Base-by-base conservation (phyloP, 306 rosid genomes). In the Quercus berberidifolia region DNA sequence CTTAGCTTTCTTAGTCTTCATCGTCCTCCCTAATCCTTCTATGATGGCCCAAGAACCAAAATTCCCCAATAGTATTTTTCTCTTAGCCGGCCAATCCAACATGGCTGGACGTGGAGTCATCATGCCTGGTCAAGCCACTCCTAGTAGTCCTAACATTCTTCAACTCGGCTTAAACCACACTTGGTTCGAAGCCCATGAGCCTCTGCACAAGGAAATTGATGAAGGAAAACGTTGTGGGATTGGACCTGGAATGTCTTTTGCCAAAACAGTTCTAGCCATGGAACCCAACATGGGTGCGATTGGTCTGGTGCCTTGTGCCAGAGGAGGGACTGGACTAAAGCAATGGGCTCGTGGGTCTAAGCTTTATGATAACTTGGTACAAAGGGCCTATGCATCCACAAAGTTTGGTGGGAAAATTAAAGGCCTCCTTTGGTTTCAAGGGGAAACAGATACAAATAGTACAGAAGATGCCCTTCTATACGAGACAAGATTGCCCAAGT, bases 371-470 rank as follows among this genome's bases (percentile, higher is more conserved):
- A 3, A 13, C 12, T 86, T 92, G 92, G 51, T 94, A 68, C 78
- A 6, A 56, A 83, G 97, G 56, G 90, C 89, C 11, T 76, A 63
- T n/a, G 92, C 81, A 4, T 83, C 93, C 2, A 23, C 83, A 73
- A 82, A 5, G 17, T 28, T 56, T 13, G 88, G 94, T 2, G 92
- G 86, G 0, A 18, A 2, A 6, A 69, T 92, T 51, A 69, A 55
- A 19, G 98, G 85, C 5, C 43, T 94, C 58, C 86, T 92, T 0
- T 94, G 98, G 97, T 92, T 76, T 76, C 97, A 94, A 81, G 98
- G 98, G 0, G 97, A 94, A 74, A 70, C 91, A 9, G 97, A 94
- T 59, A 90, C 98, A 0, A 5, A 49, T 14, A 72, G 20, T 65
- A 23, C 43, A 6, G 38, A 60, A 10, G 94, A 90, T 73, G 93